These are phyloP conservation scores for Irpex sp. DNA, from an alignment of 1,284 basidiomycete genomes.

Conservation along the genomic window DNA sequence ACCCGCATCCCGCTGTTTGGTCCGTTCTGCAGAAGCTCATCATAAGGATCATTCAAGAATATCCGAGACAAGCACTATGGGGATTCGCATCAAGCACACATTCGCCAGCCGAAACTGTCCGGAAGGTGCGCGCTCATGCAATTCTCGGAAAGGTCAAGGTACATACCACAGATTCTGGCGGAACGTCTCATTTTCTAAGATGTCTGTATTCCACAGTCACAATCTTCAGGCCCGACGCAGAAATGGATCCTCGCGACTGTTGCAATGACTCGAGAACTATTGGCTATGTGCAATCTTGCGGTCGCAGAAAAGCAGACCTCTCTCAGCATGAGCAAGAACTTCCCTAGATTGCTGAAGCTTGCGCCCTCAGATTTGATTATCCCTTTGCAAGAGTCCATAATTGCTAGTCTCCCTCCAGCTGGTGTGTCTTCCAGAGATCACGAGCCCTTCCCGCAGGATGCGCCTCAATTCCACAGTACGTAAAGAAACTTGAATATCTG, in stretches of 20 bases:
- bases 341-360: constrained; percentile 56
- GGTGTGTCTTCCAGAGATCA: constrained; percentile 64
- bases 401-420: constrained; percentile 79
- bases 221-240: constrained; percentile 36
- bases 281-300: constrained; percentile 64
- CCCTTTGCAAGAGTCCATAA: constrained; percentile 92
- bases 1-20: constrained; percentile 71
- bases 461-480: constrained; percentile 78
- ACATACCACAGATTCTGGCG: constrained; percentile 19
- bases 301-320: constrained; percentile 42
- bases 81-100: constrained; percentile 87
- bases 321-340: constrained; percentile 63
- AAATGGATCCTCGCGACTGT: constrained; percentile 53
- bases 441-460: constrained; percentile 78
- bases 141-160: constrained; percentile 74
- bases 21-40: constrained; percentile 71
- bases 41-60: constrained; percentile 68
- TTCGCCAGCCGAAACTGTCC: constrained; percentile 63
- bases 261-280: constrained; percentile 65
- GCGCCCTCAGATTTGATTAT: constrained; percentile 75
- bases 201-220: constrained; percentile 24
- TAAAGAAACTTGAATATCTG: background rate
- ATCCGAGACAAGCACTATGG: constrained; percentile 94
- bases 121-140: constrained; percentile 58
- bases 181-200: background rate